A percentile compares a stretch with the other conserved stretches of the same genome.
Conservation (phyloP, 495 filamentous ascomycete species). For the Penicillium verhagenii region DNA sequence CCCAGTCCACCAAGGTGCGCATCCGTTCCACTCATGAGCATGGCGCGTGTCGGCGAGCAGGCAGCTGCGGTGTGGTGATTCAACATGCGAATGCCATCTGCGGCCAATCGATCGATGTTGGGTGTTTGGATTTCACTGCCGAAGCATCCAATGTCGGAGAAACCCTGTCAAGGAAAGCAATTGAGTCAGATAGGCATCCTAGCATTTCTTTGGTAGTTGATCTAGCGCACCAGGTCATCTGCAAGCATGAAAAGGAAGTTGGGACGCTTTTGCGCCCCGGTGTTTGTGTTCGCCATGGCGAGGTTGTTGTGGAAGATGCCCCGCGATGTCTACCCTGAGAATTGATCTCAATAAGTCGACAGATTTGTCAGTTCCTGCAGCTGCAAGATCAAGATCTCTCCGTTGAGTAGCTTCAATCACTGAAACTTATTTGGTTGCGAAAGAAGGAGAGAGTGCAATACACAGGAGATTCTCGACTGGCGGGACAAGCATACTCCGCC, state of each 20-base stretch:
- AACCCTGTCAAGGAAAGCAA: too few relatives aligned
- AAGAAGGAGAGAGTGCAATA: background rate
- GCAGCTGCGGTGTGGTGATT: slow-evolving; percentile 35
- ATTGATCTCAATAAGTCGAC: too few relatives aligned
- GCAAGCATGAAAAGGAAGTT: slow-evolving; percentile 41
- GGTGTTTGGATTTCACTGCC: slow-evolving; percentile 36
- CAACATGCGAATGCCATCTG: slow-evolving; percentile 30
- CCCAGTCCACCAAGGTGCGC: slow-evolving; percentile 39
- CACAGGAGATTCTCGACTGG: background rate
- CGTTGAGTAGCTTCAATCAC: background rate
- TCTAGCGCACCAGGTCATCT: slow-evolving; percentile 24
- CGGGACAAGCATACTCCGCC: slow-evolving; percentile 3
- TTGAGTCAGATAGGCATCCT: too few relatives aligned
- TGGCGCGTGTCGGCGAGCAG: slow-evolving; percentile 37
- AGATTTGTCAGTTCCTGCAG: too few relatives aligned
- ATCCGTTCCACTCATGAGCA: slow-evolving; percentile 54
- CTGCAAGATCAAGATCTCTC: background rate
- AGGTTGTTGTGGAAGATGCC: background rate
- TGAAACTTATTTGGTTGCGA: background rate
- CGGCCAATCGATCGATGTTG: slow-evolving; percentile 30
- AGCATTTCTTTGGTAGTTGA: too few relatives aligned
- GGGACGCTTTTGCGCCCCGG: slow-evolving; percentile 18
- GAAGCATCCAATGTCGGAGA: slow-evolving; percentile 32
- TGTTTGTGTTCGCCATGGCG: background rate
- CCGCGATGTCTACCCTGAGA: background rate